Base-by-base conservation (phyloP, 805 yeast species). In the Cyberlindnera meyerae region DNA sequence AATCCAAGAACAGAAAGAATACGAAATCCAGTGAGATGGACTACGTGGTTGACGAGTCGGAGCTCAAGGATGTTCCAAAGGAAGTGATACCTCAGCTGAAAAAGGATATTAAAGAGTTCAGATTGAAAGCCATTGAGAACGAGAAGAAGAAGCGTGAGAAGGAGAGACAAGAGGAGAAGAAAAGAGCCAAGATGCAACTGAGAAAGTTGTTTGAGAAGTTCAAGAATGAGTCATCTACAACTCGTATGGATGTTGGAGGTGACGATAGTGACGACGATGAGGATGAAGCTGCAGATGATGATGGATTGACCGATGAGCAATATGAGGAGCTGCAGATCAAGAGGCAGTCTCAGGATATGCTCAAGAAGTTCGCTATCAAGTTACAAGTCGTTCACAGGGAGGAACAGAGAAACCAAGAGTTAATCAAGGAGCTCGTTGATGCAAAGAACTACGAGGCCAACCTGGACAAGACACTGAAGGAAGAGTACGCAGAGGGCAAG, bases 31-130 rank as follows among this genome's bases (percentile, higher is more conserved):
- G 22, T 7, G 43, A 32, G 8, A 25, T 47, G 24, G 59, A 52
- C 22, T 79, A 79, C 51, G 65, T 68, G 36, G 72, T 79, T 22
- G 82, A 79, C 50, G 64, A 68, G n/a, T 59, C 62, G 31, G 84
- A 78, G 47, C 53, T 79, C 36, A 59, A 66, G 11, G 84, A 75
- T 44, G 70, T 79, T 4, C 83, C 85, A 2, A 55, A 59, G 17
- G 71, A 71, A 18, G 61, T 73, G 63, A 55, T 71, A 30, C 79
- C 75, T 15, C 61, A 60, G n/a, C 71, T 78, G 25, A 69, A 65
- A 14, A 65, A 66, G 37, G 76, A 73, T 39, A 70, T 79, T 38
- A 63, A 76, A 39, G 71, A 68, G 42, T 79, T 79, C 51, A 58
- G 85, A 49, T 61, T 77, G 16, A 68, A 67, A 29, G 79, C 78